Evolutionary conservation across 805 yeast genomes (phyloP), one percentile per base, ranked within the genome.

Genomic region (Kuraishia piskuri): DNA sequence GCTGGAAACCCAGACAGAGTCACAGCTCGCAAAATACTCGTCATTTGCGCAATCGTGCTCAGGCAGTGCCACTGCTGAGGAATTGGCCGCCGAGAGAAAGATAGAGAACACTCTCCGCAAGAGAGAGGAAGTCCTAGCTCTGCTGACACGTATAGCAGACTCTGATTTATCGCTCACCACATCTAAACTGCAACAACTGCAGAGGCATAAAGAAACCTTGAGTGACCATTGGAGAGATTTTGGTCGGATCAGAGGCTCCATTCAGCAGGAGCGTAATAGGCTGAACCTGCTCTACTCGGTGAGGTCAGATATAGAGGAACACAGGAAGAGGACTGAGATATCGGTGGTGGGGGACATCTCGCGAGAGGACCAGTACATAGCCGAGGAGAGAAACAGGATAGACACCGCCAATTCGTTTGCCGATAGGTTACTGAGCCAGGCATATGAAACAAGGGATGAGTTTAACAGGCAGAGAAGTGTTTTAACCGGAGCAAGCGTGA

Each of bases 401-500:
- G 88, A 88, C 58, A 75, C 76, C 51, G 83, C 94, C 47, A 84
- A 90, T 64, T 75, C 77, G 47, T 72, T 90, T 51, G 88, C 96
- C 17, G 97, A 94, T 64, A 71, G 86, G 48, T 73, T 94, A 54
- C 76, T 92, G 44, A 78, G 79, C n/a, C 91, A 86, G 64, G 98
- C 97, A 1, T 86, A 81, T 70, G 88, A 87, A 59, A 90, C 98
- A 0, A 75, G 98, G 54, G 97, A 91, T 56, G 95, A 88, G 62
- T 77, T 94, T 52, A 59, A 78, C 49, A 75, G 84, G 50, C 99
- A 94, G 70, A 76, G 92, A 55, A 78, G 76, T 44, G 65, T 78
- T 7, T 72, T 94, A 52, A 74, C 75, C 54, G 79, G 73, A 55
- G 87, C 94, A 4, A 88, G 85, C 57, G 75, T 79, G 54, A 76